Conservation (phyloP, 345 rosid species). For the Citrus inodora region DNA sequence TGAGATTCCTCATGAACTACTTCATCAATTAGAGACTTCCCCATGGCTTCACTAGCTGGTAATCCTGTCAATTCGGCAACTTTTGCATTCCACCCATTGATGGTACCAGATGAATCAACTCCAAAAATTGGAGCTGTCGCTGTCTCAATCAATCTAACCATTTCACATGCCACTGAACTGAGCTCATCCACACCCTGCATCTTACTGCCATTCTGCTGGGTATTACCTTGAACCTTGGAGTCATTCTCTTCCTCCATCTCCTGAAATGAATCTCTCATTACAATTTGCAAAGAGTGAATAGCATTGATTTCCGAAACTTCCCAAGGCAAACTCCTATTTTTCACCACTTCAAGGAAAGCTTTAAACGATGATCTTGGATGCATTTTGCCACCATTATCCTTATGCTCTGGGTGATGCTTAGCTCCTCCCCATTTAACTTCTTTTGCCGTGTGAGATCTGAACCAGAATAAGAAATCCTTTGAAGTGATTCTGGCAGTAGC, state of each 20-base stretch:
- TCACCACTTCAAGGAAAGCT: slow-evolving; percentile 80
- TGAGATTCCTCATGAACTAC: slow-evolving; percentile 65
- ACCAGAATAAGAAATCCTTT: slow-evolving; percentile 79
- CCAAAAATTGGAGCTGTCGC: slow-evolving; percentile 87
- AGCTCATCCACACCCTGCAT: slow-evolving; percentile 49
- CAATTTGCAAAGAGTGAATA: slow-evolving; percentile 71
- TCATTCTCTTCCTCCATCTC: slow-evolving; percentile 31
- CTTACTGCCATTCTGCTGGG: slow-evolving; percentile 24
- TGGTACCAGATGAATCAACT: slow-evolving; percentile 63
- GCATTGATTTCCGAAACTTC: slow-evolving; percentile 77
- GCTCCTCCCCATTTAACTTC: slow-evolving; percentile 92
- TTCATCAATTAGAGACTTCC: slow-evolving; percentile 63
- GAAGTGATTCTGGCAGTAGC: slow-evolving; percentile 70
- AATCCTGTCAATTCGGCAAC: slow-evolving; percentile 71
- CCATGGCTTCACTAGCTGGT: slow-evolving; percentile 57
- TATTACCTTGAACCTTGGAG: slow-evolving; percentile 32
- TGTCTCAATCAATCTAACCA: slow-evolving; percentile 84
- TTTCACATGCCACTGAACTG: slow-evolving; percentile 71
- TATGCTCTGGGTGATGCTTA: slow-evolving; percentile 62
- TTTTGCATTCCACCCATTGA: slow-evolving; percentile 88
- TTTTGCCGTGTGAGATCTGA: slow-evolving; percentile 77
- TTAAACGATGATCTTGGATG: slow-evolving; percentile 80
- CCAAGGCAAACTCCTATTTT: slow-evolving; percentile 77
- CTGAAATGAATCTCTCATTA: slow-evolving; percentile 65
- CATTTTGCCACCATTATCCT: slow-evolving; percentile 66